Evolutionary conservation across 345 rosid species (phyloP), one percentile per base, ranked within the genome.

Genomic region (Eucalyptus guilfoylei): DNA sequence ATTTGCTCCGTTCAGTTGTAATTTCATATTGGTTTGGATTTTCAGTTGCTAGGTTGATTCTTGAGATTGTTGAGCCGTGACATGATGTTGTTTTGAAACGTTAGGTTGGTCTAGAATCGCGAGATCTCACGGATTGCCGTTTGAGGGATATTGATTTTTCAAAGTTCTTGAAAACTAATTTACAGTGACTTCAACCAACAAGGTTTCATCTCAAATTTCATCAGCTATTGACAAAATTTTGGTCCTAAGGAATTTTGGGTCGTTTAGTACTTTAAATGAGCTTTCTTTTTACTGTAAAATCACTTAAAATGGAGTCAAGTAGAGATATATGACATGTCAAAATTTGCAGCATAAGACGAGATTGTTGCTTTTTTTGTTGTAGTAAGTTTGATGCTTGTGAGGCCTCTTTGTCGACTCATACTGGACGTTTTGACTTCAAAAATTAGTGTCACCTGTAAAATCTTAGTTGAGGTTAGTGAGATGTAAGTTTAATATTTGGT

Each of bases 281-380:
- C 34, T 28, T 7, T 11, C 4, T 1, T 26, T 11, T 0, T 14
- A 11, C 2, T 26, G 1, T 58, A 9, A 58, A 9, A 14, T 24
- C 64, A 1, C 19, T 49, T 49, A 1, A 49, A 48, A 4, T 4
- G 5, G 49, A 54, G 28, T 9, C 0, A 0, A 9, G 60, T 54
- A 54, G 60, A 54, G 28, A 54, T 23, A 4, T 23, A 21, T 54
- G 28, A 54, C 28, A 9, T 9, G 10, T 28, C 3, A 21, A 9
- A 23, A 23, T 54, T 54, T 6, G 0, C 1, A 9, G 2, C 5
- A 6, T 54, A 21, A 1, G 11, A 12, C 14, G 1, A 55, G 28
- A 10, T 55, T 55, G 28, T 1, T 55, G 26, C 60, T 23, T 6
- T 55, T 5, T 8, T 4, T 11, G 6, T 0, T 55, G 6, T 7